Evolutionary conservation across 495 filamentous ascomycete genomes (phyloP), one percentile per base, ranked within the genome.

Genomic region (Daldinia vernicosa): DNA sequence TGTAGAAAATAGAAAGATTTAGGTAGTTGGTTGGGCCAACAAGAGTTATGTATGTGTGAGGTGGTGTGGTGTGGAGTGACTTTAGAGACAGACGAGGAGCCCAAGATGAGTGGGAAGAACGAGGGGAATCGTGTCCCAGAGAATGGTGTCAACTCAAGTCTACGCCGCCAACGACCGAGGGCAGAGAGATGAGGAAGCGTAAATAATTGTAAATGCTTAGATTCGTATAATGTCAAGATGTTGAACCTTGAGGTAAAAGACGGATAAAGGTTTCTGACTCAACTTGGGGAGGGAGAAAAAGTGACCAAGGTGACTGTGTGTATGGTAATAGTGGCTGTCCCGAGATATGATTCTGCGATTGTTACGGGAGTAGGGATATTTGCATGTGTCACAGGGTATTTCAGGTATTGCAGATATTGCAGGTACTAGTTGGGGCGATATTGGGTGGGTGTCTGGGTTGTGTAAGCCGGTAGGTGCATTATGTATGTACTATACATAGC

Each of bases 81-180:
- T 35, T 4, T 15, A 26, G 53, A 55, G 30, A 5, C 22, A 24
- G 26, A 39, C 54, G 30, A 7, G 33, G 17, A 47, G 19, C 43
- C 43, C 35, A 45, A 63, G 15, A 0, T 32, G 30, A 58, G 24
- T 32, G 66, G 62, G 60, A 63, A 40, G 43, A 69, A 60, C 47
- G 70, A 70, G 47, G 53, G 57, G 30, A 63, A 47, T 11, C 17
- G 63, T 67, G 35, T 30, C 32, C 60, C 69, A 64, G 66, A 35
- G 35, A 54, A 54, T 53, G 15, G 50, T 45, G 3, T 30, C 26
- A 28, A 37, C 37, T 63, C 17, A 24, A 57, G 5, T 59, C 33
- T 59, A 70, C 37, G 60, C 37, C 54, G 47, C 19, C 17, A 4
- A 47, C 9, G 3, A 9, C n/a, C 0, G 2, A 24, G 9, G 6